Evolutionary conservation across 2,329 filamentous ascomycete genomes (phyloP), one percentile per base, ranked within the genome.

Genomic region (Pyricularia pennisetigena): DNA sequence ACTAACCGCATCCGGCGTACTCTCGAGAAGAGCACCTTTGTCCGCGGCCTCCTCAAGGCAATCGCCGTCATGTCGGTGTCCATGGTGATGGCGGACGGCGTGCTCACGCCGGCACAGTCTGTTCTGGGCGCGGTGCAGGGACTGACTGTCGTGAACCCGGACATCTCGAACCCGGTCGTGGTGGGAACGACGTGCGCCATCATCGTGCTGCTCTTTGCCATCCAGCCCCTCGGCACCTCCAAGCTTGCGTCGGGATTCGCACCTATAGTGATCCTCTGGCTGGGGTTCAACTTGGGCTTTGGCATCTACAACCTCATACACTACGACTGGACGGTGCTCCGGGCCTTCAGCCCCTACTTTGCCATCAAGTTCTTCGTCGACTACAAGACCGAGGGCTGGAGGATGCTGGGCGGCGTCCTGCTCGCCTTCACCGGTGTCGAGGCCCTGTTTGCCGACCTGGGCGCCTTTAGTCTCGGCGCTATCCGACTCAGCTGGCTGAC

Each of bases 341-440:
- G 82, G 72, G 84, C 84, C 0, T 86, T 86, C 71, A 83, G 79
- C 32, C 84, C 84, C 0, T 85, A 83, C 69, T 89, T 83, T 68
- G 87, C 86, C 0, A 85, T 88, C 69, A 76, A 80, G 3, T 90
- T 87, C 74, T 81, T 90, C 64, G 76, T 85, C 24, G 80, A 85
- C 4, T 86, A 88, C 72, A 82, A 82, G 67, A 81, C 83, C 2
- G 80, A 84, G 10, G 88, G 86, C 0, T 90, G 88, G 88, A 82
- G 80, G 70, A 85, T 83, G 70, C 80, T 91, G 2, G 88, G 87
- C 9, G 90, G 90, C 3, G 85, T 93, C n/a, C 76, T 93, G 1
- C 82, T 93, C 9, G 84, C 87, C 2, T 93, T 93, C 73, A 93
- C 90, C 5, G 90, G 88, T 16, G 88, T 91, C 23, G 90, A 93